Conservation (phyloP, 208 protist species). For the Crithidia brevicula region DNA sequence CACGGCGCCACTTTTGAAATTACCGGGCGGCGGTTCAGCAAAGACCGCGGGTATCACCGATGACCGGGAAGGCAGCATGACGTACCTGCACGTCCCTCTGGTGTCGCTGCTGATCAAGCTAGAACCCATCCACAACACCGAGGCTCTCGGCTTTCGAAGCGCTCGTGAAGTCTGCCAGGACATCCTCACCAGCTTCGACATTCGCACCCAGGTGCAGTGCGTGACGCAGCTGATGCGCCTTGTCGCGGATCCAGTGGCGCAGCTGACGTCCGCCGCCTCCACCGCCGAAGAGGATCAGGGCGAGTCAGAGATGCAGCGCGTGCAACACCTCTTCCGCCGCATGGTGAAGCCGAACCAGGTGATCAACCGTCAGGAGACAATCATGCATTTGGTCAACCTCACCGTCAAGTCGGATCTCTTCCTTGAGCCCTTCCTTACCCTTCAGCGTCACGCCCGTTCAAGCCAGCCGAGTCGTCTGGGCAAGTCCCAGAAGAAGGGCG, state of each 20-base stretch:
- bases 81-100: conserved; percentile 76
- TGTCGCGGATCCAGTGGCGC: conserved; percentile 63
- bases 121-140: conserved; percentile 61
- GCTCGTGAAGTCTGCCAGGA: conserved; percentile 80
- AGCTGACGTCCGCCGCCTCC: conserved; percentile 38
- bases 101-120: conserved; percentile 84
- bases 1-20: conserved; percentile 70
- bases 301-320: conserved; percentile 32
- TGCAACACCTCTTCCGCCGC: conserved; percentile 68
- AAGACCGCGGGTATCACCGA: neutral
- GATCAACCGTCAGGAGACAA: conserved; percentile 85
- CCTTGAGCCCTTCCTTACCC: conserved; percentile 77
- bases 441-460: conserved; percentile 59
- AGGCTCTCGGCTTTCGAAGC: conserved; percentile 60
- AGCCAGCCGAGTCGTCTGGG: conserved; percentile 19
- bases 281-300: conserved; percentile 9
- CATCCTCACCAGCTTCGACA: conserved; percentile 79
- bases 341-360: conserved; percentile 91
- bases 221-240: conserved; percentile 82
- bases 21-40: conserved; percentile 12
- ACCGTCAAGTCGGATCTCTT: conserved; percentile 89
- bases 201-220: conserved; percentile 82
- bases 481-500: conserved; percentile 4
- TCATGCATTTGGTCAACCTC: conserved; percentile 79
- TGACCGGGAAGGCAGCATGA: conserved; percentile 6